These are phyloP conservation scores for Aspergillus thermomutatus DNA, from an alignment of 2,329 filamentous ascomycete genomes.

Conservation along the genomic window DNA sequence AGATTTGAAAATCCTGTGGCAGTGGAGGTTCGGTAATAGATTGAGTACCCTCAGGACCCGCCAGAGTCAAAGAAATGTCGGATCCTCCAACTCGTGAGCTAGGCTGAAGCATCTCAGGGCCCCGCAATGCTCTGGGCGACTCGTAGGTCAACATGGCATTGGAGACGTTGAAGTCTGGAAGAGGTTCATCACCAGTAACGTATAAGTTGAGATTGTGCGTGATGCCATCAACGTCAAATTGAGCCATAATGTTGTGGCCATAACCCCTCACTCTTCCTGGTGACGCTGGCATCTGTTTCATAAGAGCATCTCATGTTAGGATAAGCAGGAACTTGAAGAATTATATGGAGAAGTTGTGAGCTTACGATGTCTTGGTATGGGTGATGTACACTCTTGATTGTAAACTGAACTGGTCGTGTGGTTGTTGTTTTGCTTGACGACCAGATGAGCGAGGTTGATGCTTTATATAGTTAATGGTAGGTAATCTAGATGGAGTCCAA, in stretches of 20 bases:
- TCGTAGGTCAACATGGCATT: background rate
- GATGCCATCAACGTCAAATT: background rate
- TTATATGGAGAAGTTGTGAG: background rate
- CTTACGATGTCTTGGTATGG: background rate
- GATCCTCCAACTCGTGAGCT: background rate
- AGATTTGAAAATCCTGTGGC: background rate
- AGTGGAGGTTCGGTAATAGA: background rate
- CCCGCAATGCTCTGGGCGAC: background rate
- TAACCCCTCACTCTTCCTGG: background rate
- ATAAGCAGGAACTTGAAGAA: background rate
- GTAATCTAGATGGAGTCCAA: background rate
- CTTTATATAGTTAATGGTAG: background rate
- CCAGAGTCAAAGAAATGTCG: background rate
- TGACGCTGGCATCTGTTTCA: background rate
- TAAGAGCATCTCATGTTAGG: background rate
- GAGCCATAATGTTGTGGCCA: background rate
- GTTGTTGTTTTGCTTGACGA: background rate
- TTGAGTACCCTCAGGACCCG: background rate
- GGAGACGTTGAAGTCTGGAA: background rate
- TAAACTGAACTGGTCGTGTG: background rate
- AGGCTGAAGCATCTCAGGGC: background rate
- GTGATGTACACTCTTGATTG: background rate
- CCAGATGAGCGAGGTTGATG: background rate
- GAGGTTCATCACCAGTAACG: background rate
- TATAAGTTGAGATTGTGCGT: background rate